phyloP scores from a whole-genome alignment of 176 grass and related monocot genomes.

The Paspalum notatum region DNA sequence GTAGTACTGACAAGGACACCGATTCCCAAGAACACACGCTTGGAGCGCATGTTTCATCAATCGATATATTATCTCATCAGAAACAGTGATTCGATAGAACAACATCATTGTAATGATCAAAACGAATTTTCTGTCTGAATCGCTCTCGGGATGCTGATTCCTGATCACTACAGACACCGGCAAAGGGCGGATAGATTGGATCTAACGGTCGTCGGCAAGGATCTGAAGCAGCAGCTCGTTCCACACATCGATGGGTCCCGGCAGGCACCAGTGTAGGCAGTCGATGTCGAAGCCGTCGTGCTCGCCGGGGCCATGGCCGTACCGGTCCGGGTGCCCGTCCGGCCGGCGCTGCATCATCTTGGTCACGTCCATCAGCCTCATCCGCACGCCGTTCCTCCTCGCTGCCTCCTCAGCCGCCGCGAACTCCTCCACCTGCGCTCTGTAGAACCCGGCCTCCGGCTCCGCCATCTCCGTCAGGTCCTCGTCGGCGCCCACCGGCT shows the following conservation, averaged over 20 bases:
- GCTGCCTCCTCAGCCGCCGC: background rate
- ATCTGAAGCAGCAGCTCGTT: conserved; percentile 74
- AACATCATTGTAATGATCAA: background rate
- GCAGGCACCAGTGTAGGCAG: conserved; percentile 91
- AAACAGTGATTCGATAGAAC: background rate
- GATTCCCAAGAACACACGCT: background rate
- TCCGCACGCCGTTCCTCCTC: conserved; percentile 33
- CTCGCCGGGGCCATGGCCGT: conserved; percentile 55
- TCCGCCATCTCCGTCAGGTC: conserved; percentile 53
- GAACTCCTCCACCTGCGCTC: conserved; percentile 44
- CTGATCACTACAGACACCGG: background rate
- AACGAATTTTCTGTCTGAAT: background rate
- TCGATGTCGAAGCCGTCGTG: conserved; percentile 66
- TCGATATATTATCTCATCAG: background rate
- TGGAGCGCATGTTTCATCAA: background rate
- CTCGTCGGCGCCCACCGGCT: conserved; percentile 31
- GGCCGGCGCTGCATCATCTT: conserved; percentile 61
- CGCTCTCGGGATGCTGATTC: too few relatives aligned
- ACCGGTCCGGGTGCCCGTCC: conserved; percentile 72
- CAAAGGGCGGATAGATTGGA: background rate
- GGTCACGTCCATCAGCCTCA: conserved; percentile 64
- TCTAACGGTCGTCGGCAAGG: background rate
- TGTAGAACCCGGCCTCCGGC: conserved; percentile 42
- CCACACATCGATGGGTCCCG: conserved; percentile 77
- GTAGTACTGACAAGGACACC: background rate